A percentile compares a stretch with the other conserved stretches of the same genome.
phyloP scores from a whole-genome alignment of 768 basidiomycete genomes.

The Myochromella boudieri region DNA sequence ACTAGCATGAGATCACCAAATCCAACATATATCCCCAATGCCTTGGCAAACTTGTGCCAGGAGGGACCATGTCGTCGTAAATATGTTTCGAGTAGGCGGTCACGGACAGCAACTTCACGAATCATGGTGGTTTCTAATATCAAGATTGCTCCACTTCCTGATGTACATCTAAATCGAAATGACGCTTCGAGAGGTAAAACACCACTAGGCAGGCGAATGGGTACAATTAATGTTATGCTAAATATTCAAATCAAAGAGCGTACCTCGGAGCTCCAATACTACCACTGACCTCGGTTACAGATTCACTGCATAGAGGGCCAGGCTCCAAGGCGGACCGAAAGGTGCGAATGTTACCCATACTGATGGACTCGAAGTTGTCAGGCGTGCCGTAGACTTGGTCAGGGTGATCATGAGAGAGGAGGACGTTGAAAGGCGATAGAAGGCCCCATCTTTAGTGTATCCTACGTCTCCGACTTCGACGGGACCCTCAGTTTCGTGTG shows the following conservation, averaged over 20 bases:
- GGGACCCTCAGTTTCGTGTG: constrained; percentile 3
- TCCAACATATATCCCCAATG: constrained; percentile 1
- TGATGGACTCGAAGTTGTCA: constrained; percentile 4
- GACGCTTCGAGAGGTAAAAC: constrained; percentile 10
- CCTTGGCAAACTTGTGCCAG: constrained; percentile 15
- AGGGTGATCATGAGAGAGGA: constrained; percentile 6
- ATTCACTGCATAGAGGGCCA: constrained; percentile 13
- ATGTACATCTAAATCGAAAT: constrained; percentile 14
- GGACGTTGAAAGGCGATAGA: constrained; percentile 14
- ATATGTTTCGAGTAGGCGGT: constrained; percentile 7
- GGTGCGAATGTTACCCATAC: constrained; percentile 2
- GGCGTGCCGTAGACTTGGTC: constrained; percentile 9
- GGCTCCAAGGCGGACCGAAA: constrained; percentile 11
- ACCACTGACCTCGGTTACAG: constrained; percentile 2
- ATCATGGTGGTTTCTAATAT: constrained; percentile 14
- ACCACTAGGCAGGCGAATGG: too few species aligned
- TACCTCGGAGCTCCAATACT: constrained; percentile 10
- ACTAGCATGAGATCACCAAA: constrained; percentile 20
- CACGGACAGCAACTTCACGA: constrained; percentile 9
- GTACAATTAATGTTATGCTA: neutral
- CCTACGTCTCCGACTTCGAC: constrained; percentile 11
- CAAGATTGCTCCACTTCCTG: constrained; percentile 12
- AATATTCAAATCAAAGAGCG: neutral
- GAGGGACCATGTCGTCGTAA: constrained; percentile 8
- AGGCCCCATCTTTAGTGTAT: constrained; percentile 12